Evolutionary conservation across 1,139 yeast species (phyloP), one percentile per base, ranked within the genome.

Genomic region (Yamadazyma aaseri): DNA sequence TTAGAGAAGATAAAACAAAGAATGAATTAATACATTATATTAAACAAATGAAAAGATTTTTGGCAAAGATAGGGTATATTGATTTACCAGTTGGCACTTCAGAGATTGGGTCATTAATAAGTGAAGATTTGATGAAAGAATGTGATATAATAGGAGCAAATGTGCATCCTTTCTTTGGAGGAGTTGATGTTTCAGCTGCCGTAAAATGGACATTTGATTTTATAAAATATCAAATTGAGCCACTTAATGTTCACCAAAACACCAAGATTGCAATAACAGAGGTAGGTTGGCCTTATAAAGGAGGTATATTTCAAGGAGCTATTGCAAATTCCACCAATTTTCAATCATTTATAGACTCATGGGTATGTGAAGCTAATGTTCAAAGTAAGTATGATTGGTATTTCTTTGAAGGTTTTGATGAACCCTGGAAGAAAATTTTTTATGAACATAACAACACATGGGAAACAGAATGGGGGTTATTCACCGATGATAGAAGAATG

Each of bases 391-490:
- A 68, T 31, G 76, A 72, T 0, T 82, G 82, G 79, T 81, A 63
- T 48, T 81, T 71, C 61, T 79, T 79, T 50, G 86, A 81, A 49
- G 87, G 85, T 0, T 81, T 79, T 55, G 87, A 82, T 55, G 85
- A 79, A 49, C 85, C 86, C 0, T 80, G 86, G 86, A 81, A 80
- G 44, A 55, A 58, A 34, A 53, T 74, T 0, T 78, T 71, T 51
- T 69, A 76, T 51, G 71, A 71, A 18, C 65, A 58, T 0, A 64
- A 63, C 4, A 62, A 68, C 33, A 56, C 54, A 36, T 81, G 86
- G 87, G 87, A 81, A 49, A 74, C 85, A 0, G 79, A 79, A 46
- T 82, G 87, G 87, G 89, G 87, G 0, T 42, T 82, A 9, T 80
- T 82, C 46, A 65, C 71, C 1, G 45, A 51, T 6, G 70, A 76